phyloP scores from a whole-genome alignment of 345 rosid genomes.

The Melaleuca quinquenervia region DNA sequence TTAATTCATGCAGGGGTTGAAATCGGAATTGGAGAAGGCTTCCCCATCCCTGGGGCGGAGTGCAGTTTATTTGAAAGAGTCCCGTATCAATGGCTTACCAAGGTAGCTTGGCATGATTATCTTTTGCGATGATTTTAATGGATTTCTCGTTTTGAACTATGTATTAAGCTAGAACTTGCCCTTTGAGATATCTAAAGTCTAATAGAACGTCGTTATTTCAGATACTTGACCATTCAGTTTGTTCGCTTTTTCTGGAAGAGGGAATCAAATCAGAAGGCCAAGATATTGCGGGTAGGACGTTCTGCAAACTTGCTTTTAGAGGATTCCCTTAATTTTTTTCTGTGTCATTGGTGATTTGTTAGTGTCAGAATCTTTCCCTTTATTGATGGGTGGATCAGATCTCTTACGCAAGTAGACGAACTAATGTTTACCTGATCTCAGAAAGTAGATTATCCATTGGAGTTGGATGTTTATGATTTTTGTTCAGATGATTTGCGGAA shows the following conservation, averaged over 20 bases:
- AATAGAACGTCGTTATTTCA: slow-evolving; percentile 14
- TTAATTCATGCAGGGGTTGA: slow-evolving; percentile 48
- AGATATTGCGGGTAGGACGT: slow-evolving; percentile 75
- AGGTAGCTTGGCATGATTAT: slow-evolving; percentile 20
- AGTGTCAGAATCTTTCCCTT: background rate
- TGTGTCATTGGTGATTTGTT: background rate
- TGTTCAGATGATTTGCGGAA: slow-evolving; percentile 82
- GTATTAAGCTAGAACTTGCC: background rate
- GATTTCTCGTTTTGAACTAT: background rate
- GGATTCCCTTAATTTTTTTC: background rate
- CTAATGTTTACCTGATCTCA: slow-evolving; percentile 7
- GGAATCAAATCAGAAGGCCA: slow-evolving; percentile 97
- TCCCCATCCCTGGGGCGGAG: slow-evolving; percentile 81
- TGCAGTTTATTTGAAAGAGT: slow-evolving; percentile 79
- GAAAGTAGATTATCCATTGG: slow-evolving; percentile 98
- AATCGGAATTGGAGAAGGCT: slow-evolving; percentile 91
- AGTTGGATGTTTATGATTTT: slow-evolving; percentile 81
- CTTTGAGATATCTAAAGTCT: background rate
- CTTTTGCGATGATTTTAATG: background rate
- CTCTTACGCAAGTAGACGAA: background rate
- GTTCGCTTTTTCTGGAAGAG: slow-evolving; percentile 99
- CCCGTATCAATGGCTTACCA: slow-evolving; percentile 73
- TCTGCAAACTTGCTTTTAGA: background rate
- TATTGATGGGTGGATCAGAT: background rate
- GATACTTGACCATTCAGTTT: slow-evolving; percentile 98